Percentiles rank a stretch among this genome's conserved stretches.
Evolutionary conservation across 164 flowering plant species (phyloP).

Genomic region (Kingdonia uniflora): DNA sequence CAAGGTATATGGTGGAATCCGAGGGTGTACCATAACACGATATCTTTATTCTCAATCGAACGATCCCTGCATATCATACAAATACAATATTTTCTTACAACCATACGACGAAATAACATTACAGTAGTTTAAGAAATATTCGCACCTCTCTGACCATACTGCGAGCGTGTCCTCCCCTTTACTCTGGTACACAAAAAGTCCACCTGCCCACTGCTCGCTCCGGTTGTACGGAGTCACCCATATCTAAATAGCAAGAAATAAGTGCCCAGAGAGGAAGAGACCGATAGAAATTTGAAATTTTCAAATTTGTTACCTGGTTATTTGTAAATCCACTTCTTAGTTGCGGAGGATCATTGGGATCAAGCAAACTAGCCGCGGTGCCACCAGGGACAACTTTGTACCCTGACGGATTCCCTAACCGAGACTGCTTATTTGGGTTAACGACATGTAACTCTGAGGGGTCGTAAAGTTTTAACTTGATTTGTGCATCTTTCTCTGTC

Average conservation of each 20-base stretch:
- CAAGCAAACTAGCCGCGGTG: constrained; percentile 76
- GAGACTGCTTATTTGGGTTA: constrained; percentile 48
- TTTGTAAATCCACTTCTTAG: constrained; percentile 69
- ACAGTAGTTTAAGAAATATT: background rate
- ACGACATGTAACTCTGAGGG: constrained; percentile 74
- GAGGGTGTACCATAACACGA: constrained; percentile 79
- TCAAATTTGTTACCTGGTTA: constrained; percentile 32
- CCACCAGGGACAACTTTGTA: constrained; percentile 76
- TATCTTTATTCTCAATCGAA: constrained; percentile 58
- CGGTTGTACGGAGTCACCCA: constrained; percentile 84
- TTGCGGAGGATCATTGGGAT: constrained; percentile 71
- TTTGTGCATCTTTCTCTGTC: constrained; percentile 76
- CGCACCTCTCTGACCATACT: constrained; percentile 79
- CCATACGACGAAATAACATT: background rate
- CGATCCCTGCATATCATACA: constrained; percentile 36
- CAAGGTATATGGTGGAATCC: constrained; percentile 88
- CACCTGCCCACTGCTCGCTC: constrained; percentile 89
- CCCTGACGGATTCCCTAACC: constrained; percentile 75
- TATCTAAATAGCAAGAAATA: constrained; percentile 19
- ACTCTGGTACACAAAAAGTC: constrained; percentile 67
- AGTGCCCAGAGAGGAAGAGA: background rate
- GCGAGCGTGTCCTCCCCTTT: constrained; percentile 78
- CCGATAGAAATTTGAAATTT: background rate
- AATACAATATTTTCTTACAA: background rate
- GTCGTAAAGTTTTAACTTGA: constrained; percentile 59